Base-by-base conservation (phyloP, 306 rosid genomes). In the Medicago ruthenica region DNA sequence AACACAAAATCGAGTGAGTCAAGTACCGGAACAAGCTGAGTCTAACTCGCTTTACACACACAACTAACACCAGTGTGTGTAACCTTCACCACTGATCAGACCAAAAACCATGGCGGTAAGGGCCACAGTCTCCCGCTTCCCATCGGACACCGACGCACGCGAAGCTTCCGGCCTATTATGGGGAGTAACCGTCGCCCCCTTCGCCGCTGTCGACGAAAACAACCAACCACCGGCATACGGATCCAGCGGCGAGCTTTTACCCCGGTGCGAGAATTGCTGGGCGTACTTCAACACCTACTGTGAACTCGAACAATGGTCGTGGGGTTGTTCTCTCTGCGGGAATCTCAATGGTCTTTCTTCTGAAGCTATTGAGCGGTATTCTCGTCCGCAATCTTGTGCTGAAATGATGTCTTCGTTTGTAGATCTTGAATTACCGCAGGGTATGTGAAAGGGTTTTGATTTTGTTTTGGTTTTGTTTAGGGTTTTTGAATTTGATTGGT, bases 251-350 rank as follows among this genome's bases (percentile, higher is more conserved):
- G 65, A 92, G 40, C 78, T 84, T 7, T 69, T 95, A 77, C 96
- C 97, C 2, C 88, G 98, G 20, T 95, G 97, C 72, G 97, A 95
- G 85, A 92, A 90, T 16, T 95, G 98, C 86, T 95, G 89, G 87
- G 93, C 93, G 7, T 95, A 92, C 86, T 95, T 95, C 91, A 95
- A 90, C 75, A 84, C 90, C 53, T 87, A 71, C 88, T 95, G 98
- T 66, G 92, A 86, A 55, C 92, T 95, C 15, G 97, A 92, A 61
- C 97, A 92, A 54, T 95, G 98, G 97, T 81, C 96, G 2, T 95
- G 98, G 97, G 81, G 82, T 53, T 95, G 98, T 63, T 79, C 92
- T 8, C 96, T 95, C 71, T 95, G 98, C 62, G 97, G 96, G 9
- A 88, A 89, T 64, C 92, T 89, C 31, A 93, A 95, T 53, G 98